Evolutionary conservation across 1,139 yeast species (phyloP).

Genomic region (Meyerozyma elateridarum): DNA sequence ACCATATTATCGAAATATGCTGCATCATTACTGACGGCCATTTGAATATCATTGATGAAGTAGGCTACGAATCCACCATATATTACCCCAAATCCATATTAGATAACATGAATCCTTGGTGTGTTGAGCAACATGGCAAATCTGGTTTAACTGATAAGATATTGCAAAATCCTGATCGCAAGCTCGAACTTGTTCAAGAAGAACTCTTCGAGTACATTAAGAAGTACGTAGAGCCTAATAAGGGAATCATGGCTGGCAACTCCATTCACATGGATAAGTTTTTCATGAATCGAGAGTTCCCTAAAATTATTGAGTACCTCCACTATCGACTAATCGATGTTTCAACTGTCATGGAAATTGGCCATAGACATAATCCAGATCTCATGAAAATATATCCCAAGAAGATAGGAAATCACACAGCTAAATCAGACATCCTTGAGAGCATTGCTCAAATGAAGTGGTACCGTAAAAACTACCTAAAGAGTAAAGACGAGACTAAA

Average conservation of each 20-base stretch:
- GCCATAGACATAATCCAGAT: conserved; percentile 68
- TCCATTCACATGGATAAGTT: conserved; percentile 88
- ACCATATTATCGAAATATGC: conserved; percentile 82
- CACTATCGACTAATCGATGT: conserved; percentile 90
- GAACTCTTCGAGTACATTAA: conserved; percentile 62
- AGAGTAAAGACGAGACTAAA: conserved; percentile 20
- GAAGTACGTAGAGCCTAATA: conserved; percentile 45
- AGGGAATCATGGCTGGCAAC: conserved; percentile 83
- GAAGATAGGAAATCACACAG: conserved; percentile 74
- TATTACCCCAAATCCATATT: conserved; percentile 62
- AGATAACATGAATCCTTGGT: conserved; percentile 83
- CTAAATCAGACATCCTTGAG: conserved; percentile 80
- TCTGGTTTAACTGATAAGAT: conserved; percentile 79
- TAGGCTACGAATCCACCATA: conserved; percentile 77
- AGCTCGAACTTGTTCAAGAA: conserved; percentile 54
- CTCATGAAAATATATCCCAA: conserved; percentile 55
- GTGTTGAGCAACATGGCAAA: conserved; percentile 68
- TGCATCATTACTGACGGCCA: conserved; percentile 84
- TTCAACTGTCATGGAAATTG: conserved; percentile 74
- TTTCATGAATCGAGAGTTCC: conserved; percentile 82
- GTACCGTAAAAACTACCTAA: conserved; percentile 65
- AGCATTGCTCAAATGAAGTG: conserved; percentile 80
- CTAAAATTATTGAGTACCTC: conserved; percentile 62
- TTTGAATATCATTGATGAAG: conserved; percentile 59
- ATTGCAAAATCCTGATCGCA: conserved; percentile 46